Evolutionary conservation across 257 asterid species (phyloP).

Genomic region (Gynochthodes officinalis): DNA sequence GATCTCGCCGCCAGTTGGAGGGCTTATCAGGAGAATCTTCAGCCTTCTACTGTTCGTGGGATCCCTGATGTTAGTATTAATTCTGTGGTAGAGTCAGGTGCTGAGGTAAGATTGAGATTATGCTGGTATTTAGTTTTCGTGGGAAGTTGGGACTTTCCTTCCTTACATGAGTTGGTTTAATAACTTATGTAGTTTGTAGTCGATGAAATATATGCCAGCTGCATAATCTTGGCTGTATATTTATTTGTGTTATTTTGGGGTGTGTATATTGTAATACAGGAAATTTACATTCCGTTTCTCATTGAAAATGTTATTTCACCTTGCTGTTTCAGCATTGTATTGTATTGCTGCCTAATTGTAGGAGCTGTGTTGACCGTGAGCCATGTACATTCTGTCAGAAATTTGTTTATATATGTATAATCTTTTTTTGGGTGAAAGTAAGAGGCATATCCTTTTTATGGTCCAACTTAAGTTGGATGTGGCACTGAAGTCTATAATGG

Average conservation of each 20-base stretch:
- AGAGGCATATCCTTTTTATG: background rate
- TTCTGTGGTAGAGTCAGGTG: slow-evolving; percentile 43
- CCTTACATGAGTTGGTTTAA: background rate
- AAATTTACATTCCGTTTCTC: too few relatives aligned
- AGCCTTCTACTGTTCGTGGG: slow-evolving; percentile 90
- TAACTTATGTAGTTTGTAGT: background rate
- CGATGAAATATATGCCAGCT: background rate
- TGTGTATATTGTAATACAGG: background rate
- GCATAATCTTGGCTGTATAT: background rate
- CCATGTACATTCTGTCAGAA: background rate
- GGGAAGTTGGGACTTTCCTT: background rate
- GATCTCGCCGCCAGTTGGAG: slow-evolving; percentile 99
- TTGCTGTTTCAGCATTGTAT: background rate
- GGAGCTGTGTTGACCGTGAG: background rate
- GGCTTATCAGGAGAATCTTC: slow-evolving; percentile 87
- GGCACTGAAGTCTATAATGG: background rate
- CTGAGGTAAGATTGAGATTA: slow-evolving; percentile 41
- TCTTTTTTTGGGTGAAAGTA: background rate
- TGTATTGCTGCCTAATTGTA: background rate
- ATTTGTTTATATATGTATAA: too few relatives aligned
- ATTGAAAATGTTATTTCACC: background rate
- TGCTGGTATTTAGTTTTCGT: background rate
- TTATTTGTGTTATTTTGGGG: background rate
- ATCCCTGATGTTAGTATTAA: slow-evolving; percentile 87
- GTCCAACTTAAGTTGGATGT: background rate